A percentile compares a stretch with the other conserved stretches of the same genome.
phyloP scores from a whole-genome alignment of 768 basidiomycete genomes.

The Jaapia argillacea region DNA sequence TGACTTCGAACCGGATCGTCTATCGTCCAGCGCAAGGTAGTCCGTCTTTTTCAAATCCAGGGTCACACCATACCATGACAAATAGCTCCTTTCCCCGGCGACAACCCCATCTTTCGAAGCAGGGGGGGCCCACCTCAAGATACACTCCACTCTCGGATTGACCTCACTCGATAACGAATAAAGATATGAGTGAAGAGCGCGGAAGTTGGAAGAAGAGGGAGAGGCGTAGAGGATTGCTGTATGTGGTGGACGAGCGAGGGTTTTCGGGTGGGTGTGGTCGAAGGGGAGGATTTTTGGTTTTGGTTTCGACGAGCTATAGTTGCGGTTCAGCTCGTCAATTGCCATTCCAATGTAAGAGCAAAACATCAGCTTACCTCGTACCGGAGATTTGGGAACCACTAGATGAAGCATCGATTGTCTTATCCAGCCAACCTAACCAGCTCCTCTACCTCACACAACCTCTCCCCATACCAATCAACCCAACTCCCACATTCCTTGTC shows the following conservation, averaged over 20 bases:
- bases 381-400: conserved; percentile 50
- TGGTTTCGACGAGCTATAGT: too few species aligned
- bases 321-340: conserved; percentile 2
- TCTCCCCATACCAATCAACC: conserved; percentile 78
- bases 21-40: conserved; percentile 89
- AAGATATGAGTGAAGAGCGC: conserved; percentile 58
- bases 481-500: conserved; percentile 49
- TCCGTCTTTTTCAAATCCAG: conserved; percentile 96
- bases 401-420: conserved; percentile 47
- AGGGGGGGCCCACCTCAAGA: conserved; percentile 62
- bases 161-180: conserved; percentile 34
- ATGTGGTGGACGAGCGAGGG: conserved; percentile 33
- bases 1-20: conserved; percentile 38
- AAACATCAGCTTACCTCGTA: conserved; percentile 21
- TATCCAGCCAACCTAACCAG: conserved; percentile 43
- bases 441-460: conserved; percentile 57
- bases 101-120: conserved; percentile 5
- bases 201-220: conserved; percentile 56
- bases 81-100: conserved; percentile 26
- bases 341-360: conserved; percentile 1
- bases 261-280: conserved; percentile 60
- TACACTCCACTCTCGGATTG: conserved; percentile 51
- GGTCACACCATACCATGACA: conserved; percentile 88
- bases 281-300: conserved; percentile 54
- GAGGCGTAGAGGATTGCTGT: conserved; percentile 77